Base-by-base conservation (phyloP, 768 basidiomycete species). In the Tricholomella constricta region DNA sequence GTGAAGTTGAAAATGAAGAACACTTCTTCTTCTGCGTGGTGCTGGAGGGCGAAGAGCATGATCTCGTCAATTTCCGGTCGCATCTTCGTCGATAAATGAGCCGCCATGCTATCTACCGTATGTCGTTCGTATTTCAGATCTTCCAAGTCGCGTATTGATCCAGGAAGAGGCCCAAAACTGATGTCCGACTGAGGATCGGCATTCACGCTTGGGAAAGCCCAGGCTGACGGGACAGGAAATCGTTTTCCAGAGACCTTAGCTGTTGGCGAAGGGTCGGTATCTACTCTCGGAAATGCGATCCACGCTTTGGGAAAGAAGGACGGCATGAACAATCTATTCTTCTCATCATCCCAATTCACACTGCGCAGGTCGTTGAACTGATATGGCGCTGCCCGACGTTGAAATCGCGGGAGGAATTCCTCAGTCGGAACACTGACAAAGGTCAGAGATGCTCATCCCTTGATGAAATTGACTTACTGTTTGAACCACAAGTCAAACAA, bases 401-500 rank as follows among this genome's bases (percentile, higher is more conserved):
- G 71, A 45, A 83, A 81, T 1, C 81, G 77, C 51, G 71, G 65
- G n/a, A 82, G 63, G 42, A 65, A 71, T 46, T 72, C 73, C 61
- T 79, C 78, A 0, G 78, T 81, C 12, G 76, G 72, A 10, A 81
- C 74, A 48, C 81, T 83, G 36, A 7, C 10, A 17, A 9, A 52
- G n/a, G 32, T 36, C 29, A 34, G 41, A 20, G 1, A 26, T 32
- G 15, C 6, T 20, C 26, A 26, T 5, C n/a, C 14, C 17, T n/a
- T 7, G 4, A 29, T 44, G 7, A 8, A 38, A 22, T 6, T 27
- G 7, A 71, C 85, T 65, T 64, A 86, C 85, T 84, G 81, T 31
- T 86, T 82, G 60, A 84, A 83, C 69, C 84, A 83, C 29, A 86
- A 62, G 61, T 88, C 86, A 56, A 88, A 87, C 0, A 83, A 62